Conservation (phyloP, 306 rosid species). For the Begonia peltatifolia region DNA sequence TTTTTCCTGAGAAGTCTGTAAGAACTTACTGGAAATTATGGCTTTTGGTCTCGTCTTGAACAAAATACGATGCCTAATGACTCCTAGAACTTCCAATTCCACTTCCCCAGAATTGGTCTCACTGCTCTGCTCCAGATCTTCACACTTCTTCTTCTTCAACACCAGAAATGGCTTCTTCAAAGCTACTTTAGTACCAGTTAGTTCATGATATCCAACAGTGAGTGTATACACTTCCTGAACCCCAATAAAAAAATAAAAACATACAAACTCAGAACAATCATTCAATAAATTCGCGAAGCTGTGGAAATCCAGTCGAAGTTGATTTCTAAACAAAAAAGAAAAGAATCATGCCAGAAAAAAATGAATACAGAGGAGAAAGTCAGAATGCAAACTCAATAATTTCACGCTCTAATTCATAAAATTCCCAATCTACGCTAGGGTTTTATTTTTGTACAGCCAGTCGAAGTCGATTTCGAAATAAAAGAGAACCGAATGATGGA, state of each 20-base stretch:
- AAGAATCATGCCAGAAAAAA: background rate
- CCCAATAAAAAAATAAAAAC: background rate
- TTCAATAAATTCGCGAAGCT: background rate
- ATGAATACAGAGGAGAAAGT: too few species aligned
- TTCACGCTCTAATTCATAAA: too few species aligned
- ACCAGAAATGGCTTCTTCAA: constrained; percentile 75
- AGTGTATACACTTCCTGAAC: constrained; percentile 53
- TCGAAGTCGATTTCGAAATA: too few species aligned
- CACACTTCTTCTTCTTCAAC: constrained; percentile 44
- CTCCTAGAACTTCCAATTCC: constrained; percentile 63
- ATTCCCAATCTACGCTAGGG: too few species aligned
- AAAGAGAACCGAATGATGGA: too few species aligned
- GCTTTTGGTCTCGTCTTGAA: constrained; percentile 87
- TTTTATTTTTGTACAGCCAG: too few species aligned
- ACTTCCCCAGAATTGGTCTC: constrained; percentile 10
- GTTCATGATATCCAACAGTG: constrained; percentile 75
- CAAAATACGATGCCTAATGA: constrained; percentile 58
- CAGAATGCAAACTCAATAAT: too few species aligned
- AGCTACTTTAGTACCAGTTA: constrained; percentile 63
- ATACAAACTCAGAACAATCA: background rate
- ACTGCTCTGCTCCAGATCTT: constrained; percentile 6
- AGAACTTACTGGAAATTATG: constrained; percentile 60
- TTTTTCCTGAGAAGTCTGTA: too few species aligned
- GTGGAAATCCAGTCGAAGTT: too few species aligned
- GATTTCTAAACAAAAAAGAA: too few species aligned